A percentile compares a stretch with the other conserved stretches of the same genome.
These are phyloP conservation scores for Aspergillus fumigatiaffinis DNA, from an alignment of 2,329 filamentous ascomycete species.

Conservation along the genomic window DNA sequence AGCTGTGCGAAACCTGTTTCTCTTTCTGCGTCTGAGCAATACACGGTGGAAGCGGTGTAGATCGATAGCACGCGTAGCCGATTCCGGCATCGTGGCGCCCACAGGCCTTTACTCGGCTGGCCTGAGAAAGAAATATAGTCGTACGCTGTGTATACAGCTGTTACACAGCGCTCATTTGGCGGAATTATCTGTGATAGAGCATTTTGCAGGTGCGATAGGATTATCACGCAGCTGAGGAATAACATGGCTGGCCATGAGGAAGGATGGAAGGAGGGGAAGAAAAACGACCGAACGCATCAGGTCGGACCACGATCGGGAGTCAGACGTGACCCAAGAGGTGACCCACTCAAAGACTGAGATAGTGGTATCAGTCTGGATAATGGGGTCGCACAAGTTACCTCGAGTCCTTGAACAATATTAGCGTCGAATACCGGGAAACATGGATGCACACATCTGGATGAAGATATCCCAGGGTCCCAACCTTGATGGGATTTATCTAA, in stretches of 20 bases:
- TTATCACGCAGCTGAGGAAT: slow-evolving; percentile 12
- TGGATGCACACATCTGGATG: neutral
- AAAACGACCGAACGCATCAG: too few species aligned
- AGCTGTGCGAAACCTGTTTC: slow-evolving; percentile 20
- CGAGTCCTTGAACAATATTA: neutral
- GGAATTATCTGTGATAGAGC: slow-evolving; percentile 10
- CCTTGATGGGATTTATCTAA: neutral
- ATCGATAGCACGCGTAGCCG: slow-evolving; percentile 30
- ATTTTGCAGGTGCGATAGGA: slow-evolving; percentile 8
- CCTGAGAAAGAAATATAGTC: slow-evolving; percentile 30
- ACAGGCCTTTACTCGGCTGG: slow-evolving; percentile 12
- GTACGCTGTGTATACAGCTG: slow-evolving; percentile 29
- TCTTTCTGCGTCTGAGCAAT: slow-evolving; percentile 26
- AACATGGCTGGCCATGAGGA: slow-evolving; percentile 13
- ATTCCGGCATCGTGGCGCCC: slow-evolving; percentile 31
- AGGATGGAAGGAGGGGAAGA: neutral
- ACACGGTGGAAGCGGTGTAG: slow-evolving; percentile 32
- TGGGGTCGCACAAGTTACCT: neutral
- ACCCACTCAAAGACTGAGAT: neutral
- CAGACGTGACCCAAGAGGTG: neutral
- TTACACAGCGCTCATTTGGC: slow-evolving; percentile 29
- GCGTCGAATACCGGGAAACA: neutral
- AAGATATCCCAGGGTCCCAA: neutral
- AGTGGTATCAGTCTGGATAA: neutral
- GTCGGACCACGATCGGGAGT: neutral